A percentile compares a stretch with the other conserved stretches of the same genome.
These are phyloP conservation scores for Myrmaecium sp. DNA, from an alignment of 2,329 filamentous ascomycete species.

Conservation along the genomic window DNA sequence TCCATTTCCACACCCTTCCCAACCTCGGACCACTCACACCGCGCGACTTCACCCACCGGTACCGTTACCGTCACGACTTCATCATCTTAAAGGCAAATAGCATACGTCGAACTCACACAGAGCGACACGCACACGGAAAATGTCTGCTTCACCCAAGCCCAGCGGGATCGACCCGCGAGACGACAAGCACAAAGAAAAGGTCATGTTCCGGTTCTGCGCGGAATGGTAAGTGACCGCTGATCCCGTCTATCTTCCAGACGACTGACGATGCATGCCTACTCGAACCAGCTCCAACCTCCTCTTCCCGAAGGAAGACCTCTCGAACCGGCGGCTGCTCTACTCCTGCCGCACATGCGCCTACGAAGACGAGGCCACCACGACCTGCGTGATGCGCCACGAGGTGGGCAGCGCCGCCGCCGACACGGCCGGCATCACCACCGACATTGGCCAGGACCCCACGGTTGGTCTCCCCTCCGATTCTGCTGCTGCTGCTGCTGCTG, in stretches of 20 bases:
- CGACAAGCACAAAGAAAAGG: conserved; percentile 41
- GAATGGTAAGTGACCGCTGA: conserved; percentile 49
- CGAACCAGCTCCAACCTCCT: conserved; percentile 71
- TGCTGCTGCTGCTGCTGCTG: conserved; percentile 2
- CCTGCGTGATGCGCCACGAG: conserved; percentile 90
- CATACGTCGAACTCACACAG: no score
- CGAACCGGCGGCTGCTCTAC: conserved; percentile 74
- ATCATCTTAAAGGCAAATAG: no score
- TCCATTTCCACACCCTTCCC: no score
- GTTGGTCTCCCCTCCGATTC: conserved; percentile 46
- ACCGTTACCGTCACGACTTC: no score
- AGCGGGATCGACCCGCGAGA: conserved; percentile 20
- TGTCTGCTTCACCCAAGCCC: conserved; percentile 18
- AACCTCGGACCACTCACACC: no score
- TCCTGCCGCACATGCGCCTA: conserved; percentile 92
- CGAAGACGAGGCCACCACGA: conserved; percentile 68
- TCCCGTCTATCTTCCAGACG: conserved; percentile 4
- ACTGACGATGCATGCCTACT: not conserved
- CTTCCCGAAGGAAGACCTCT: conserved; percentile 87
- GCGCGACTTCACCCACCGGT: no score
- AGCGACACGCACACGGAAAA: no score
- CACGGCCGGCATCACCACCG: conserved; percentile 91
- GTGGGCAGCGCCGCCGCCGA: conserved; percentile 84
- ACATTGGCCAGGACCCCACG: conserved; percentile 95
- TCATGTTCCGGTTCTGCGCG: conserved; percentile 94